Evolutionary conservation across 2,329 filamentous ascomycete species (phyloP).

Genomic region (Aspergillus latus): DNA sequence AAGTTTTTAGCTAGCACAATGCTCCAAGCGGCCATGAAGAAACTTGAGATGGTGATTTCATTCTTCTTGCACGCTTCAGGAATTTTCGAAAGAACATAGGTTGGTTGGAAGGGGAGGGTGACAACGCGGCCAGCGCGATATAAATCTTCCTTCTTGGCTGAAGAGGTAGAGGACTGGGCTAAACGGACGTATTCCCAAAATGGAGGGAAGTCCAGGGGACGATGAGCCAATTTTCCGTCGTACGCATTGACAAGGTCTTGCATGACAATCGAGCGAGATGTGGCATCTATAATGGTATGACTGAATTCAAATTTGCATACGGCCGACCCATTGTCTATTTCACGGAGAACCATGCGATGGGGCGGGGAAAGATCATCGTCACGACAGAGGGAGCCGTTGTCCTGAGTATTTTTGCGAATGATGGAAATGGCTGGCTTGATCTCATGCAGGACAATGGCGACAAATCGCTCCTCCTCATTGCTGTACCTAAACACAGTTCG

Average conservation of each 20-base stretch:
- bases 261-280: constrained; percentile 6
- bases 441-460: not conserved
- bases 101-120: not conserved
- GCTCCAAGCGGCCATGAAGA: constrained; percentile 9
- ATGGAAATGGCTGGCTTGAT: not conserved
- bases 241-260: constrained; percentile 5
- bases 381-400: not conserved
- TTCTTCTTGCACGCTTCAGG: not conserved
- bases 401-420: not conserved
- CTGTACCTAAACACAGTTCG: constrained; percentile 5
- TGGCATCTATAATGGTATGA: constrained; percentile 6
- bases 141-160: not conserved
- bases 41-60: constrained; percentile 8
- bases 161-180: not conserved
- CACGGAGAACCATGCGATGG: constrained; percentile 2
- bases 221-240: not conserved
- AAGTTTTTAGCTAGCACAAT: not conserved
- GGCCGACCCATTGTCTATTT: not conserved
- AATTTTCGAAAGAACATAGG: not conserved
- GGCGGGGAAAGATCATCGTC: not conserved
- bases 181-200: constrained; percentile 1
- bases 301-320: constrained; percentile 6
- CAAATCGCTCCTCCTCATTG: not conserved
- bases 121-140: not conserved
- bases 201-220: not conserved